Conservation (phyloP, 805 yeast species). For the Saccharomycopsis babjevae region DNA sequence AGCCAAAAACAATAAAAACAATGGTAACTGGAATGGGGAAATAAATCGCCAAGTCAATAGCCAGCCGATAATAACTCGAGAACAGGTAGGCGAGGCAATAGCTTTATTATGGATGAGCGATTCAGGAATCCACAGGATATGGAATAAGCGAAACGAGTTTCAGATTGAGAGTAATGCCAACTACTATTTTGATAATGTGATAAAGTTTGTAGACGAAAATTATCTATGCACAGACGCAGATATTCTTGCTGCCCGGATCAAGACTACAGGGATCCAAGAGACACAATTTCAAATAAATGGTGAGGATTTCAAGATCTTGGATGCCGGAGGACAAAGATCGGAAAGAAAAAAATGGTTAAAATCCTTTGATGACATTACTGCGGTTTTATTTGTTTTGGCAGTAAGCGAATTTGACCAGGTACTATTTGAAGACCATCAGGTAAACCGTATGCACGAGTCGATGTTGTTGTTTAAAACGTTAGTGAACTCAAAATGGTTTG, state of each 20-base stretch:
- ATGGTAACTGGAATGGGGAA: slow-evolving; percentile 9
- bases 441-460: slow-evolving; percentile 86
- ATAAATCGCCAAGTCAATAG: slow-evolving; percentile 5
- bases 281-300: slow-evolving; percentile 62
- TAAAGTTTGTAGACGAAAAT: slow-evolving; percentile 48
- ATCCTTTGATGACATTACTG: slow-evolving; percentile 83
- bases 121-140: slow-evolving; percentile 52
- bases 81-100: slow-evolving; percentile 65
- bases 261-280: slow-evolving; percentile 93
- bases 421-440: slow-evolving; percentile 80
- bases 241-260: slow-evolving; percentile 81
- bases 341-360: slow-evolving; percentile 96
- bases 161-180: slow-evolving; percentile 78
- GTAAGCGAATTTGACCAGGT: slow-evolving; percentile 88
- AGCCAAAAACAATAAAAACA: neutral
- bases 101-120: slow-evolving; percentile 59
- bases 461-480: slow-evolving; percentile 73
- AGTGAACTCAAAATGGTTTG: slow-evolving; percentile 79
- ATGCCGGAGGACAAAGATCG: slow-evolving; percentile 95
- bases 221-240: slow-evolving; percentile 74
- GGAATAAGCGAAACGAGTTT: slow-evolving; percentile 56
- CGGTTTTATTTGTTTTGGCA: slow-evolving; percentile 80
- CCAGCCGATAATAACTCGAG: slow-evolving; percentile 25
- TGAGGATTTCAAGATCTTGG: slow-evolving; percentile 65
- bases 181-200: slow-evolving; percentile 70